phyloP scores from a whole-genome alignment of 129 eudicot species.

The Chrysanthemum lavandulifolium region DNA sequence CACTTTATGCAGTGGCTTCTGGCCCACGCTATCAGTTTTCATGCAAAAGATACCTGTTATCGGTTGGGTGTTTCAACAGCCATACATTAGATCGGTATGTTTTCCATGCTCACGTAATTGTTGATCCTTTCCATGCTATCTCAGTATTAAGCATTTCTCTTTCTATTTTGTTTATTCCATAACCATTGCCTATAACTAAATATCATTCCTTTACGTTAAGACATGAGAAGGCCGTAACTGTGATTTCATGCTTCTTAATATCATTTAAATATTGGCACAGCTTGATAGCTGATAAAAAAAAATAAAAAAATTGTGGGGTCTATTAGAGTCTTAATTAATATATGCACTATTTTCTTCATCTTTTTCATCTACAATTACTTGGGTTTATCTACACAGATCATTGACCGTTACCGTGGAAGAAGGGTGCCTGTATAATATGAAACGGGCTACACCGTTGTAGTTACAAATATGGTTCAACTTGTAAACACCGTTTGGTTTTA shows the following conservation, averaged over 20 bases:
- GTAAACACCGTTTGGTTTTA: neutral
- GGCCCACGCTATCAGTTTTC: slow-evolving; percentile 10
- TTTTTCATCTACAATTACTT: too few relatives aligned
- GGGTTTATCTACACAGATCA: too few relatives aligned
- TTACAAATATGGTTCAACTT: neutral
- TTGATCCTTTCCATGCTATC: neutral
- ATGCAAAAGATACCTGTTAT: slow-evolving; percentile 12
- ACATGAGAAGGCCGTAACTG: too few relatives aligned
- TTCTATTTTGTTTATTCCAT: neutral
- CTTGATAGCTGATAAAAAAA: too few relatives aligned
- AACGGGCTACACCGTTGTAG: neutral
- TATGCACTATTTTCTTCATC: too few relatives aligned
- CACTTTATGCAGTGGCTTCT: slow-evolving; percentile 6
- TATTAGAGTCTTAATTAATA: too few relatives aligned
- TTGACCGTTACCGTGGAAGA: slow-evolving; percentile 66
- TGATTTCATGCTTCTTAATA: too few relatives aligned
- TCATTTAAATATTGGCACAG: too few relatives aligned
- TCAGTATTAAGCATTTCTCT: too few relatives aligned
- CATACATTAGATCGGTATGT: slow-evolving; percentile 6
- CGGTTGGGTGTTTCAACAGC: slow-evolving; percentile 17
- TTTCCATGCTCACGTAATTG: neutral
- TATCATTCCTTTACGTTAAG: neutral
- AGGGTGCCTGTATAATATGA: slow-evolving; percentile 58
- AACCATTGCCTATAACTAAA: neutral
- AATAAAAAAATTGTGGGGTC: too few relatives aligned